Evolutionary conservation across 129 eudicot genomes (phyloP), one percentile per base, ranked within the genome.

Genomic region (Glebionis coronaria): DNA sequence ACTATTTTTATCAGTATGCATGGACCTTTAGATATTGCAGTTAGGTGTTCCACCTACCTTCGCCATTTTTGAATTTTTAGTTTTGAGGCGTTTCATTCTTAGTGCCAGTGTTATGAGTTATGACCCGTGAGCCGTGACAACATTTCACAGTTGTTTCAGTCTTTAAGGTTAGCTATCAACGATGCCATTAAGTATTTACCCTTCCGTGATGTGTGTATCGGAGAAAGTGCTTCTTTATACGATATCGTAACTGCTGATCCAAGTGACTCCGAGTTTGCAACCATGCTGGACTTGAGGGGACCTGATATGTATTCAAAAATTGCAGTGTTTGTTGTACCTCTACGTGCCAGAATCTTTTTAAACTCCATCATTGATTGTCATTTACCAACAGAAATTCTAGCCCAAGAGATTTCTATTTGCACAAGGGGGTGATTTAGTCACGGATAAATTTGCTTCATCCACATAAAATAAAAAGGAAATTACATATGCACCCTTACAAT

Each of bases 171-270:
- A 12, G 82, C 93, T 44, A 69, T 94, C 8, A 70, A 67, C n/a
- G 99, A 94, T 79, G 93, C 86, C 35, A 81, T 90, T 54, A 94
- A 85, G 78, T 97, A 94, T 84, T 65, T 83, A 23, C 99, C 99
- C 19, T 94, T 94, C 47, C 99, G 99, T 23, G 99, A 89, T 4
- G 79, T 89, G 15, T 94, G 99, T 72, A 63, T 94, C 55, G 77
- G 97, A 68, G 90, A 94, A 55, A 79, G 93, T 52, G 79, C 70
- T 71, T 79, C 86, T 6, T 75, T 94, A 49, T 90, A 86, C 55
- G 87, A 94, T 71, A 72, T 81, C 51, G 88, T 94, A 46, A 76
- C 93, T 65, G 79, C 79, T 8, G 95, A 94, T 69, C 46, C 83
- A 4, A 83, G 84, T n/a, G 99, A 94, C 70, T 81, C 88, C 4